Percentiles rank a stretch among this genome's conserved stretches.
phyloP scores from a whole-genome alignment of 352 stramenopile species.

The Phytopythium chamaehyphon region DNA sequence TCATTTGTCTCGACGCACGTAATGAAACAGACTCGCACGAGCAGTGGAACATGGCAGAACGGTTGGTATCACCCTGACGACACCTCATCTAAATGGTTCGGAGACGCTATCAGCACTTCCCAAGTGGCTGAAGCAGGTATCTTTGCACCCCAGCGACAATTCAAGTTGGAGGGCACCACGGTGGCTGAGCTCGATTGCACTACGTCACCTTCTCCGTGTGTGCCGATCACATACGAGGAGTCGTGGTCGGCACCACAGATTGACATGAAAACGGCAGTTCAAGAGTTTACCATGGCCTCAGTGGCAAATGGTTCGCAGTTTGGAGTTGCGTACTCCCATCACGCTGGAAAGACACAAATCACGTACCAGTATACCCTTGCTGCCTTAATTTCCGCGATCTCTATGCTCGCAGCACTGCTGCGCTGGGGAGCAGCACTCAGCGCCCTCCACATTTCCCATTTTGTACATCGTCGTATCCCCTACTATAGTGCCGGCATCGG shows the following conservation, averaged over 20 bases:
- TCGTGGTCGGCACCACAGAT: slow-evolving; percentile 8
- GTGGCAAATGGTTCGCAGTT: slow-evolving; percentile 17
- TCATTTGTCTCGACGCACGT: slow-evolving; percentile 11
- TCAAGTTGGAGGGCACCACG: slow-evolving; percentile 10
- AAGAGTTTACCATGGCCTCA: slow-evolving; percentile 5
- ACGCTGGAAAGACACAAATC: slow-evolving; percentile 5
- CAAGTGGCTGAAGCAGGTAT: background rate
- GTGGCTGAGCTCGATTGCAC: slow-evolving; percentile 15
- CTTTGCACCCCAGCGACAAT: slow-evolving; percentile 5
- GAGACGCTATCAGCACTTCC: slow-evolving; percentile 19
- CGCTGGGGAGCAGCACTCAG: slow-evolving; percentile 27
- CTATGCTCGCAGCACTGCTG: slow-evolving; percentile 18
- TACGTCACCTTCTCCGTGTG: slow-evolving; percentile 2
- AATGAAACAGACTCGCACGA: background rate
- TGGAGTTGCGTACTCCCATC: slow-evolving; percentile 14
- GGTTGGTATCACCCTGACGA: slow-evolving; percentile 24
- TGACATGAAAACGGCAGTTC: slow-evolving; percentile 7
- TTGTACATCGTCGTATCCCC: slow-evolving; percentile 4
- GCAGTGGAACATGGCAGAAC: slow-evolving; percentile 17
- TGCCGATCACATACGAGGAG: slow-evolving; percentile 1
- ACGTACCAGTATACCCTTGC: slow-evolving; percentile 23
- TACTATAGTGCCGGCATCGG: slow-evolving; percentile 12
- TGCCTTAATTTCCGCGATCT: slow-evolving; percentile 26
- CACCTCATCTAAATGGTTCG: slow-evolving; percentile 17
- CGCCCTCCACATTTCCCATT: slow-evolving; percentile 11